Conservation (phyloP, 768 basidiomycete genomes). For the Lactarius indigo region DNA sequence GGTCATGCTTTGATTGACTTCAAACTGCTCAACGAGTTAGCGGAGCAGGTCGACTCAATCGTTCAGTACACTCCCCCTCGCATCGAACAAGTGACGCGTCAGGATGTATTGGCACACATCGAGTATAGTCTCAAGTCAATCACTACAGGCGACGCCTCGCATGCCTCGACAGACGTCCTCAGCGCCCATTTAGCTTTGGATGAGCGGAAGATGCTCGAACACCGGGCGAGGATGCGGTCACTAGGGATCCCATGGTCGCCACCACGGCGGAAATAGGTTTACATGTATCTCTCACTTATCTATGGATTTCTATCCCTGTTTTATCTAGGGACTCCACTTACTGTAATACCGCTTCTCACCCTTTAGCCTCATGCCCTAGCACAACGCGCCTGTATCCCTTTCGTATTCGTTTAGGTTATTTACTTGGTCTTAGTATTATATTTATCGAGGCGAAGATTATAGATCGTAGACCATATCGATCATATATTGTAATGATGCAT, state of each 20-base stretch:
- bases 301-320: neutral
- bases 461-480: neutral
- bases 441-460: neutral
- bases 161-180: neutral
- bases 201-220: neutral
- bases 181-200: neutral
- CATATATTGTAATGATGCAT: neutral
- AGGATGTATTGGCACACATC: constrained; percentile 4
- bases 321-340: neutral
- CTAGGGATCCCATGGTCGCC: constrained; percentile 11
- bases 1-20: constrained; percentile 11
- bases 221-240: neutral
- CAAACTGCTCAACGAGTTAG: neutral
- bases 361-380: neutral
- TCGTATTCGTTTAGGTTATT: neutral
- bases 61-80: constrained; percentile 8
- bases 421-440: neutral
- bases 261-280: neutral
- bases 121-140: constrained; percentile 12
- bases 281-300: neutral
- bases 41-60: constrained; percentile 10
- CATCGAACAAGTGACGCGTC: neutral
- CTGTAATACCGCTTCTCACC: neutral
- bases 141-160: neutral
- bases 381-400: neutral